Conservation (phyloP, 106 monocot genomes). For the Xerophyta viscosa region DNA sequence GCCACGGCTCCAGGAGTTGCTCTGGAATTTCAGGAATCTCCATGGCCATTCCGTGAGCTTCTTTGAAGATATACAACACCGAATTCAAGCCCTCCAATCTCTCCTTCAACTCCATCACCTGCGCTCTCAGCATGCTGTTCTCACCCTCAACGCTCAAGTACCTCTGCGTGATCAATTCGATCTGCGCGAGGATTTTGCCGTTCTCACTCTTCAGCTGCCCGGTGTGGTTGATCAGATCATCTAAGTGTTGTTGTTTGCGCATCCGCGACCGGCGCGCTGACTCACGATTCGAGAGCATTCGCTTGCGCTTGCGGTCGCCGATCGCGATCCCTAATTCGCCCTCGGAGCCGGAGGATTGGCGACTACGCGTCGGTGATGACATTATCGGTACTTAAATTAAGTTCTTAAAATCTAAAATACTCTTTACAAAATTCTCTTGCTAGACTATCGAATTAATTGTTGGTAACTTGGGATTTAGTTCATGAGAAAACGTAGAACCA, state of each 20-base stretch:
- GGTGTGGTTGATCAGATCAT: constrained; percentile 34
- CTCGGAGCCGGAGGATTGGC: constrained; percentile 28
- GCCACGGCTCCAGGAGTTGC: constrained; percentile 33
- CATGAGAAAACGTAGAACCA: constrained; percentile 80
- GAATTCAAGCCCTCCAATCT: constrained; percentile 41
- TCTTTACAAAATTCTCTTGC: neutral
- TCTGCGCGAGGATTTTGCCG: constrained; percentile 26
- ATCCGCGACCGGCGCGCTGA: constrained; percentile 69
- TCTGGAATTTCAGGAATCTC: constrained; percentile 41
- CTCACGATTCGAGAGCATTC: constrained; percentile 84
- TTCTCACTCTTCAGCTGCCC: constrained; percentile 47
- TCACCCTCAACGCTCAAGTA: constrained; percentile 26
- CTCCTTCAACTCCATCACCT: constrained; percentile 44
- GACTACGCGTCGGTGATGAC: constrained; percentile 8
- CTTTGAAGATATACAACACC: constrained; percentile 41
- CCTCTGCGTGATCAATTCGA: constrained; percentile 20
- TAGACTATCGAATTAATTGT: neutral
- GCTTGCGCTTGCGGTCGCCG: constrained; percentile 58
- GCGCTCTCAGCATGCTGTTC: constrained; percentile 43
- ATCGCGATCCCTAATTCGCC: constrained; percentile 20
- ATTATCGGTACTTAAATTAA: neutral
- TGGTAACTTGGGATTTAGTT: constrained; percentile 7
- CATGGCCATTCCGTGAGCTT: constrained; percentile 42
- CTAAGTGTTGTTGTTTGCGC: constrained; percentile 74
- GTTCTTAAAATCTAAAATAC: neutral